Conservation (phyloP, 352 stramenopile species). For the Plasmopara halstedii region DNA sequence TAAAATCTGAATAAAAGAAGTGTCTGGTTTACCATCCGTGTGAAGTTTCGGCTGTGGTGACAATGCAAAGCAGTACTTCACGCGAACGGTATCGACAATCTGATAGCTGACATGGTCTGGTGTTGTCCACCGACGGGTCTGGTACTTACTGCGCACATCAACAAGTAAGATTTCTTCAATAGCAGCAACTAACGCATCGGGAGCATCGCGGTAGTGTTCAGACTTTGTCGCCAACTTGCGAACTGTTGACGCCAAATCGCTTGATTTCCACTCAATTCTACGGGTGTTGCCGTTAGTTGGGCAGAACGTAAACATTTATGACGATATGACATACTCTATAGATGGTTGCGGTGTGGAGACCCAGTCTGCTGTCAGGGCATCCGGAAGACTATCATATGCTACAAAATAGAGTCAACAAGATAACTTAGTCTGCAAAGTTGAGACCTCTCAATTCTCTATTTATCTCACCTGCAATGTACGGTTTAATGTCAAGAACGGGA, state of each 20-base stretch:
- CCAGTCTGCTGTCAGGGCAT: slow-evolving; percentile 35
- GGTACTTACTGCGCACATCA: slow-evolving; percentile 71
- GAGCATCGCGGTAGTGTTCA: slow-evolving; percentile 29
- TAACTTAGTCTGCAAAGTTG: neutral
- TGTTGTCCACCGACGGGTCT: slow-evolving; percentile 43
- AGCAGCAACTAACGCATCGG: slow-evolving; percentile 26
- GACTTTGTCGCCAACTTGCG: slow-evolving; percentile 32
- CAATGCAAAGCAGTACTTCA: slow-evolving; percentile 40
- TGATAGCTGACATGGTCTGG: slow-evolving; percentile 32
- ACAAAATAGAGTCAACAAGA: neutral
- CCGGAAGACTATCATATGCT: slow-evolving; percentile 48
- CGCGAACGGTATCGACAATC: slow-evolving; percentile 46
- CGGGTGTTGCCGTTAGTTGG: neutral
- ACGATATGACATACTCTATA: slow-evolving; percentile 26
- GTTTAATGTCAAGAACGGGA: slow-evolving; percentile 97
- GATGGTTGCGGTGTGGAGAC: slow-evolving; percentile 29
- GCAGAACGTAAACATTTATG: neutral
- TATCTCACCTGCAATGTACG: slow-evolving; percentile 86
- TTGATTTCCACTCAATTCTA: slow-evolving; percentile 44
- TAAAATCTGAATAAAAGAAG: slow-evolving; percentile 22
- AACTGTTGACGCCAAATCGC: slow-evolving; percentile 16
- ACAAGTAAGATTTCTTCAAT: slow-evolving; percentile 64
- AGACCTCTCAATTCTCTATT: neutral
- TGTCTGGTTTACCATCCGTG: slow-evolving; percentile 9
- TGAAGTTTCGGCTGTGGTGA: neutral